Evolutionary conservation across 352 stramenopile genomes (phyloP).

Genomic region (Phytophthora cactorum): DNA sequence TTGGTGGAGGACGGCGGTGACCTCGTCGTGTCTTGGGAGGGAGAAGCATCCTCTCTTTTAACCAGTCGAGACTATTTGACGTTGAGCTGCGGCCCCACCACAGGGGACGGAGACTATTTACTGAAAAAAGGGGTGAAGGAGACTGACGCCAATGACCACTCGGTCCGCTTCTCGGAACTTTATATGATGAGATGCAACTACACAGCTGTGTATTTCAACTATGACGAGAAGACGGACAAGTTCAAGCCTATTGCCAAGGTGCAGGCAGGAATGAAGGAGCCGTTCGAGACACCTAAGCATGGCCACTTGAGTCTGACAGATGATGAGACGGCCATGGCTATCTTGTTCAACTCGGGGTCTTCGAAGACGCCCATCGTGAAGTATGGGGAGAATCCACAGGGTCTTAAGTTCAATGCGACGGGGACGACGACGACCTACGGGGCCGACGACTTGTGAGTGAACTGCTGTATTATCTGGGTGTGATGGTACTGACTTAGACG

Average conservation of each 20-base stretch:
- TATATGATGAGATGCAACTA: slow-evolving; percentile 83
- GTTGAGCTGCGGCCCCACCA: slow-evolving; percentile 65
- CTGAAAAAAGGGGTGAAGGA: slow-evolving; percentile 45
- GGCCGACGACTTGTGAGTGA: slow-evolving; percentile 58
- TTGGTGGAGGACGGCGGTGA: slow-evolving; percentile 53
- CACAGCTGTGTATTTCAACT: slow-evolving; percentile 63
- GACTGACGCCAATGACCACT: slow-evolving; percentile 34
- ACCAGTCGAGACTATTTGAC: slow-evolving; percentile 63
- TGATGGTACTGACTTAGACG: not conserved
- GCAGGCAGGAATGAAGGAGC: slow-evolving; percentile 53
- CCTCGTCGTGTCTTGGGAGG: slow-evolving; percentile 60
- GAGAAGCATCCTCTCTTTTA: not conserved
- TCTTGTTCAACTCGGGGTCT: slow-evolving; percentile 80
- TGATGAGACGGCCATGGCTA: slow-evolving; percentile 53
- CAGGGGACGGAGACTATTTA: slow-evolving; percentile 54
- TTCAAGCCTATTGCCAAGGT: slow-evolving; percentile 44
- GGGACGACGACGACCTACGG: slow-evolving; percentile 65
- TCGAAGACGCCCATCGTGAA: slow-evolving; percentile 46
- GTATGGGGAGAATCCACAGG: slow-evolving; percentile 41
- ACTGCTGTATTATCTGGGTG: not conserved
- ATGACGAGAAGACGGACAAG: slow-evolving; percentile 20
- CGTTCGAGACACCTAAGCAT: slow-evolving; percentile 68
- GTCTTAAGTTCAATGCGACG: slow-evolving; percentile 27
- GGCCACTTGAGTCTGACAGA: slow-evolving; percentile 73
- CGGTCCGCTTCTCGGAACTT: slow-evolving; percentile 65